phyloP scores from a whole-genome alignment of 106 monocot species.

The Narthecium ossifragum region DNA sequence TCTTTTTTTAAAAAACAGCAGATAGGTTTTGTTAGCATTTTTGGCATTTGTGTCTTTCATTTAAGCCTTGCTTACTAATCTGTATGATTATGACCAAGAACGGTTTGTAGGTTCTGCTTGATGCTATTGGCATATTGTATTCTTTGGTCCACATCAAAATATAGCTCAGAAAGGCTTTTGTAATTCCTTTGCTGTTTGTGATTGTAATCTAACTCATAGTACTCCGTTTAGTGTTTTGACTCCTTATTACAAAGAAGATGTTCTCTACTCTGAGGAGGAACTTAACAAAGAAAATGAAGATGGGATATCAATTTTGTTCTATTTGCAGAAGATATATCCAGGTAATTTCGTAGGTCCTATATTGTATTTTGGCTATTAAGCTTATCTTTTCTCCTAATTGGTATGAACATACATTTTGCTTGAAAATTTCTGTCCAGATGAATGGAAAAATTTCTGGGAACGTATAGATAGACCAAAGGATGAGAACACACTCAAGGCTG shows the following conservation, averaged over 20 bases:
- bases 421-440: conserved; percentile 37
- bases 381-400: background rate
- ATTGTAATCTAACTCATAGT: background rate
- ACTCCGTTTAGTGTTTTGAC: conserved; percentile 69
- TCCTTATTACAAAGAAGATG: conserved; percentile 91
- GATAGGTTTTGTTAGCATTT: too few species aligned
- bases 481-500: conserved; percentile 33
- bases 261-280: conserved; percentile 86
- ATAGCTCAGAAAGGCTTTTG: too few species aligned
- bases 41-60: too few species aligned
- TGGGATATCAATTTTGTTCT: conserved; percentile 87
- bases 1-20: too few species aligned
- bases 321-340: conserved; percentile 84
- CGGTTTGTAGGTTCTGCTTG: too few species aligned
- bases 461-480: conserved; percentile 26
- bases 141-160: too few species aligned
- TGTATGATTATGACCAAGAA: too few species aligned
- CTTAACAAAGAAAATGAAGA: conserved; percentile 84
- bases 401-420: background rate
- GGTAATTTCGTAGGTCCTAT: conserved; percentile 27
- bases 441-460: conserved; percentile 79
- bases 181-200: background rate
- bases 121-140: too few species aligned
- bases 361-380: background rate
- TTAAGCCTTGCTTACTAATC: too few species aligned